Percentiles rank a stretch among this genome's conserved stretches.
Conservation (phyloP, 495 filamentous ascomycete genomes). For the Xylaria longipes region DNA sequence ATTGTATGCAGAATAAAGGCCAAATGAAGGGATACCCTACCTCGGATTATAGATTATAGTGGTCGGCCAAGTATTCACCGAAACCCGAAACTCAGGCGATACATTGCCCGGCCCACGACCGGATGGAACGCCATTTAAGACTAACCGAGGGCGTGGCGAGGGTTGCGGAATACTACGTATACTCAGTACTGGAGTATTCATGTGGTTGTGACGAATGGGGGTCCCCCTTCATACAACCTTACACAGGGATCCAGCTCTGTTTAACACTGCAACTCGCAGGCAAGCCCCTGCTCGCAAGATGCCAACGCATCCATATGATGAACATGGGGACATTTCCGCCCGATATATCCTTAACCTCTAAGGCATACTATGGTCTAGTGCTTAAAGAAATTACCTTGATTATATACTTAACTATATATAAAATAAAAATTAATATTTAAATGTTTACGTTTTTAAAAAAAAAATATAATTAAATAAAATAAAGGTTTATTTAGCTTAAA, state of each 20-base stretch:
- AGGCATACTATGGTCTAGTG: too few species aligned
- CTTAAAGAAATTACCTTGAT: too few species aligned
- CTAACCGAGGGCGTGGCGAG: not conserved
- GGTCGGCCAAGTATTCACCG: not conserved
- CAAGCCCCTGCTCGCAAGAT: slow-evolving; percentile 25
- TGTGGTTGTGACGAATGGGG: slow-evolving; percentile 19
- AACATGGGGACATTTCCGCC: too few species aligned
- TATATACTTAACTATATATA: too few species aligned
- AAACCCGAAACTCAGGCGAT: not conserved
- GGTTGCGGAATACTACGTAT: not conserved
- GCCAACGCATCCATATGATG: slow-evolving; percentile 21
- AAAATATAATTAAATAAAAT: too few species aligned
- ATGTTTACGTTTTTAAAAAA: too few species aligned
- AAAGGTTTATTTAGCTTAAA: too few species aligned
- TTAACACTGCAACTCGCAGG: slow-evolving; percentile 22
- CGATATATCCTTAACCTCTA: too few species aligned
- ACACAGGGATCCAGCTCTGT: slow-evolving; percentile 23
- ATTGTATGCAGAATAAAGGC: not conserved
- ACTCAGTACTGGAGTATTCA: not conserved
- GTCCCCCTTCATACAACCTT: slow-evolving; percentile 1
- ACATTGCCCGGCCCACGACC: not conserved
- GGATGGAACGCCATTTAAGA: not conserved
- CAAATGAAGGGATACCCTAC: not conserved
- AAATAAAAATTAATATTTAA: too few species aligned
- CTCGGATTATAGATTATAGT: not conserved